A percentile compares a stretch with the other conserved stretches of the same genome.
These are phyloP conservation scores for Dictyostelium intermedium DNA, from an alignment of 78 protist genomes.

Conservation along the genomic window DNA sequence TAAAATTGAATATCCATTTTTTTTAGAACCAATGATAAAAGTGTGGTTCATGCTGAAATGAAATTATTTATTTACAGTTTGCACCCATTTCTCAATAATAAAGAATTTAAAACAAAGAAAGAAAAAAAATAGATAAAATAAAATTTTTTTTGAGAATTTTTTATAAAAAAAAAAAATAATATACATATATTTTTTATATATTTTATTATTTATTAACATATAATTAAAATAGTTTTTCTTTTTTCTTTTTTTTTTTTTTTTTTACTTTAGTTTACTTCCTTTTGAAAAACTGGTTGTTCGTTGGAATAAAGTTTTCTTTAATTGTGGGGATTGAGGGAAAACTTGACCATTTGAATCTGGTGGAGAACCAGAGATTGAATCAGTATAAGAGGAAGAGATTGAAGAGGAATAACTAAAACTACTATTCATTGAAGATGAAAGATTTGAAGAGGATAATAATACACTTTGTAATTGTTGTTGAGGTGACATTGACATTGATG, in stretches of 20 bases:
- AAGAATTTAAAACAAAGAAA: background rate
- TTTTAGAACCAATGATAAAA: too few species aligned
- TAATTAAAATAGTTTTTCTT: background rate
- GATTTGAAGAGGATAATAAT: background rate
- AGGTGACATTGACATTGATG: background rate
- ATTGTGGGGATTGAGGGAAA: background rate
- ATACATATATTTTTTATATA: background rate
- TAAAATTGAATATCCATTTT: too few species aligned
- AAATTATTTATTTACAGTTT: too few species aligned
- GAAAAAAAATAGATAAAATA: background rate
- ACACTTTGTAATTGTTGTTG: conserved; percentile 1
- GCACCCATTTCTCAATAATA: too few species aligned
- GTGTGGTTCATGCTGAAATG: too few species aligned
- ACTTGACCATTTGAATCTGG: background rate
- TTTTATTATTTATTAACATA: background rate
- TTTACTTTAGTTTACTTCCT: background rate
- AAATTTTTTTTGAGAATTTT: too few species aligned
- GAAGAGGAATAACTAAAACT: background rate
- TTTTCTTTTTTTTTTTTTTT: background rate
- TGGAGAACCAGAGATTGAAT: conserved; percentile 11
- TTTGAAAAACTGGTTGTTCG: background rate
- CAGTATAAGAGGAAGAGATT: background rate
- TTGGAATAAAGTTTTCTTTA: background rate
- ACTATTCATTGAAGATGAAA: background rate
- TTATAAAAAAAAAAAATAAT: background rate